Evolutionary conservation across 441 rosid genomes (phyloP).

Genomic region (Dalechampia spathulata): DNA sequence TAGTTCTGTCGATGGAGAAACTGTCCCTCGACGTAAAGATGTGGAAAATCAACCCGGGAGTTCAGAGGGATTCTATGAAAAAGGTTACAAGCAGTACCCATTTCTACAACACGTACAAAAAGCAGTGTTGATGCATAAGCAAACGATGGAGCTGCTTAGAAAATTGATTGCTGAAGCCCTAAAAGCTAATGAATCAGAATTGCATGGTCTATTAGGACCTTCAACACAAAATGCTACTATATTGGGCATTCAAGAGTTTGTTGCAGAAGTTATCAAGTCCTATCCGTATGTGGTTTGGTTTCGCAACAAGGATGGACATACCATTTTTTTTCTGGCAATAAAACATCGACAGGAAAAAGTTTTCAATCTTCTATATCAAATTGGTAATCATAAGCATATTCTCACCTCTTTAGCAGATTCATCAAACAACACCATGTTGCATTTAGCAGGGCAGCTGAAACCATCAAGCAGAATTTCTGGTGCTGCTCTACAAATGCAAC

Average conservation of each 20-base stretch:
- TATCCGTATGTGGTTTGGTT: background rate
- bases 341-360: background rate
- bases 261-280: background rate
- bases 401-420: background rate
- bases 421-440: background rate
- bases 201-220: background rate
- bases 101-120: background rate
- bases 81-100: background rate
- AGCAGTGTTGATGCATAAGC: background rate
- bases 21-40: background rate
- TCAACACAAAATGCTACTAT: background rate
- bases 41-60: background rate
- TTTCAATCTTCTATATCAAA: background rate
- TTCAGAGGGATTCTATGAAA: background rate
- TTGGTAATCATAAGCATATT: background rate
- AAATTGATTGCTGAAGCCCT: background rate
- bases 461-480: background rate
- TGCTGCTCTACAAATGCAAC: conserved; percentile 1
- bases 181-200: background rate
- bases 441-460: background rate
- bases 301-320: background rate
- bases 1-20: background rate
- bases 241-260: background rate
- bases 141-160: background rate
- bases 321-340: background rate